Evolutionary conservation across 169 alveolate species (phyloP), one percentile per base, ranked within the genome.

Genomic region (Blepharisma undulans): DNA sequence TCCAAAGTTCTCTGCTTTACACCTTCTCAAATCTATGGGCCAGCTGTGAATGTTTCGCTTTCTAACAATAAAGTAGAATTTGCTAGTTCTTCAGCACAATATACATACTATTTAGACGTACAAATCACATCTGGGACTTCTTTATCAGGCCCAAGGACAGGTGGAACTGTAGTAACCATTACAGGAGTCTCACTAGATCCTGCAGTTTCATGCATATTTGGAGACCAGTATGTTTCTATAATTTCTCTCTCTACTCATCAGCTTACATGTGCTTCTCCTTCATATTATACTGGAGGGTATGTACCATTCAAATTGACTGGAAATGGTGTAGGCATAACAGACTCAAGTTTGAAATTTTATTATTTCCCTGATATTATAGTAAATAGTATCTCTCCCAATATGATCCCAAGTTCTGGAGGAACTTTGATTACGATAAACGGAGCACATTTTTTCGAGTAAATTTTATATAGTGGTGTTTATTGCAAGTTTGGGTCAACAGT

Each of bases 121-220:
- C 48, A 22, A 30, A n/a, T 82, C 32, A 25, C 29, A 6, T 36
- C 72, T 32, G 22, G 33, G 10, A 22, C 33, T 22, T 72, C 89
- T 82, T 21, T 21, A 48, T 30, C 60, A 22, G 89, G 89, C 76
- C 89, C 89, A 32, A 74, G 71, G 8, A 60, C 74, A 8, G 89
- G 90, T n/a, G 61, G 60, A 27, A 86, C 90, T 22, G 5, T 36
- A 66, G 90, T 86, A 18, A 72, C 80, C 12, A 22, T 86, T 19
- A 29, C 84, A 66, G 90, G 90, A 27, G 30, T 25, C 8, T 61
- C 61, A 21, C 25, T 82, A 22, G 89, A 22, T 6, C 25, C 29
- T 82, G 72, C 89, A 34, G 10, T 60, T 36, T 82, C 29, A 10
- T 34, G 77, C 18, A 60, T 32, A n/a, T 21, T 82, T 36, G 89